Percentiles rank a stretch among this genome's conserved stretches.
phyloP scores from a whole-genome alignment of 441 rosid species.

The Corymbia calophylla region DNA sequence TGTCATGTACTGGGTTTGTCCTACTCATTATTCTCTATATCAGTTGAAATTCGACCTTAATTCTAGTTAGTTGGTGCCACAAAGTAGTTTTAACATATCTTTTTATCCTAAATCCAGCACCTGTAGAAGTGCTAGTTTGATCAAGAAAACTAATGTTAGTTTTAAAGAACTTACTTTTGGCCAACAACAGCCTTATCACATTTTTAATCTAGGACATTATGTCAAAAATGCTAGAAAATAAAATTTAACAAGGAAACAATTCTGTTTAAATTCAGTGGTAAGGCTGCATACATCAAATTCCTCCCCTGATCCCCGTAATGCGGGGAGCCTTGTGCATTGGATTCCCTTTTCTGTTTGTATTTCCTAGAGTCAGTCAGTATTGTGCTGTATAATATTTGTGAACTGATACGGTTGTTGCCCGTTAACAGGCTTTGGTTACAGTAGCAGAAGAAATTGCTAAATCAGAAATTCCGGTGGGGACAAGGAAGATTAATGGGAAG shows the following conservation, averaged over 20 bases:
- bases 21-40: not conserved
- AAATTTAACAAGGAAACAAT: not conserved
- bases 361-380: not conserved
- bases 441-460: conserved; percentile 72
- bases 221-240: not conserved
- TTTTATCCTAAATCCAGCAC: not conserved
- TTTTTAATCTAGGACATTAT: not conserved
- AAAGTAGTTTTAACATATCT: not conserved
- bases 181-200: not conserved
- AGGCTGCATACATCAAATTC: not conserved
- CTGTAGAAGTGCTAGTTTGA: not conserved
- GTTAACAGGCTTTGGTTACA: conserved; percentile 44
- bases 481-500: conserved; percentile 82
- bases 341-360: not conserved
- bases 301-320: not conserved
- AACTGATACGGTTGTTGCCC: not conserved
- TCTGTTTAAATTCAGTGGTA: not conserved
- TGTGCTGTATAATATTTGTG: not conserved
- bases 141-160: not conserved
- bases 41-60: not conserved
- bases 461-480: conserved; percentile 49
- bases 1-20: not conserved
- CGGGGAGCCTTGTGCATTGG: not conserved
- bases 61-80: not conserved
- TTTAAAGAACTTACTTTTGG: not conserved